Percentiles rank a stretch among this genome's conserved stretches.
phyloP scores from a whole-genome alignment of 2,329 filamentous ascomycete species.

The Nakataea oryzae region DNA sequence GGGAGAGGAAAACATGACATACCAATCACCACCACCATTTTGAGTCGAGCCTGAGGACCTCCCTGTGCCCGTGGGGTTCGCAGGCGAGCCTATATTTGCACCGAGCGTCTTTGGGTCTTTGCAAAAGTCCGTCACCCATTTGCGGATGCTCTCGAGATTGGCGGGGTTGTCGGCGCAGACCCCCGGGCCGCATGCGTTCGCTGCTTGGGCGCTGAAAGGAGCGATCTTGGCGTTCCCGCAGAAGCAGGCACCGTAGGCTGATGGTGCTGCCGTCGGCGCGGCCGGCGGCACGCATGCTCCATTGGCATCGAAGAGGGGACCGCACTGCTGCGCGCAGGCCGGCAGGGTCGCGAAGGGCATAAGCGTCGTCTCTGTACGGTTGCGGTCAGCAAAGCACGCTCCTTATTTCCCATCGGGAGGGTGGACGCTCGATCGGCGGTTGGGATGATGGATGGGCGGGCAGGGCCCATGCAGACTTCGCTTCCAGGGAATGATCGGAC shows the following conservation, averaged over 20 bases:
- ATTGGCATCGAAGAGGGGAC: conserved; percentile 58
- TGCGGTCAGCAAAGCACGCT: background rate
- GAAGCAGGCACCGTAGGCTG: conserved; percentile 60
- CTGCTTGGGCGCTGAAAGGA: conserved; percentile 42
- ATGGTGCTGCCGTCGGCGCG: conserved; percentile 32
- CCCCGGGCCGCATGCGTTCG: conserved; percentile 48
- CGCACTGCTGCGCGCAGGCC: conserved; percentile 49
- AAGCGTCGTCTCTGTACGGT: conserved; percentile 27
- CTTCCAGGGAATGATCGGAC: background rate
- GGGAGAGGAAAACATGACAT: background rate
- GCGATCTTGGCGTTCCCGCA: conserved; percentile 54
- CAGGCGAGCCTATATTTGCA: background rate
- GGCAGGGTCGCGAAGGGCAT: conserved; percentile 50
- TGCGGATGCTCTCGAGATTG: conserved; percentile 48
- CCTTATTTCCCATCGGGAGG: background rate
- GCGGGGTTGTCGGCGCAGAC: conserved; percentile 38
- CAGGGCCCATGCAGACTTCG: background rate
- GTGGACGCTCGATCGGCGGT: background rate
- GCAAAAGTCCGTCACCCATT: conserved; percentile 65
- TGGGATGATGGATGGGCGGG: background rate
- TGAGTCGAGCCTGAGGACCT: background rate
- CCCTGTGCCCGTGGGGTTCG: background rate
- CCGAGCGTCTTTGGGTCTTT: conserved; percentile 23
- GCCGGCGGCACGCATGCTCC: conserved; percentile 56
- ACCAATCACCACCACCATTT: conserved; percentile 25